phyloP scores from a whole-genome alignment of 352 stramenopile species.

The Phytophthora hybrid region DNA sequence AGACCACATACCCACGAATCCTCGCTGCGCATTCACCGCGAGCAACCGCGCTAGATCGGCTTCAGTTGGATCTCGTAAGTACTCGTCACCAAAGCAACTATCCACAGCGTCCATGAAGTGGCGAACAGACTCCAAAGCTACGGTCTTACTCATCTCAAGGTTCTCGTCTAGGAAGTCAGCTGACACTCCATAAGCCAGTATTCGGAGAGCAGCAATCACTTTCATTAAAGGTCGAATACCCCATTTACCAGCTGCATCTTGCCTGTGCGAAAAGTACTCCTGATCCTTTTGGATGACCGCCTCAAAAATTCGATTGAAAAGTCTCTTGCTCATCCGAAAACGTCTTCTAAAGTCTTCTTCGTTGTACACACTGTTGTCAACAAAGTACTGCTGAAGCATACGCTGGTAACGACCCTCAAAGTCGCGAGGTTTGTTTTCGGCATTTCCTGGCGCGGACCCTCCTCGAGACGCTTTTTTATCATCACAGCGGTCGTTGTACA shows the following conservation, averaged over 20 bases:
- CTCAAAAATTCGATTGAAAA: too few relatives aligned
- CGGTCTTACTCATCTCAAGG: neutral
- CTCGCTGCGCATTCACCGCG: neutral
- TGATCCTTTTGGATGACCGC: too few relatives aligned
- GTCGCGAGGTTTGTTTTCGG: too few relatives aligned
- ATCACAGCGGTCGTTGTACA: too few relatives aligned
- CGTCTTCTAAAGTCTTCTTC: too few relatives aligned
- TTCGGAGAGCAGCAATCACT: neutral
- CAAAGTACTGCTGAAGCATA: too few relatives aligned
- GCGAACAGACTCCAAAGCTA: neutral
- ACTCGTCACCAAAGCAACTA: neutral
- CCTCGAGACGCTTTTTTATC: too few relatives aligned
- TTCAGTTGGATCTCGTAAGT: constrained; percentile 1
- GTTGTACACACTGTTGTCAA: too few relatives aligned
- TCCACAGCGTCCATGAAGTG: constrained; percentile 7
- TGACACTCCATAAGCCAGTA: neutral
- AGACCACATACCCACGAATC: constrained; percentile 11
- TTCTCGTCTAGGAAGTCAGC: constrained; percentile 1
- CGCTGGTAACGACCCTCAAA: too few relatives aligned
- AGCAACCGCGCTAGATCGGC: neutral
- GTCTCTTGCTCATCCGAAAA: too few relatives aligned
- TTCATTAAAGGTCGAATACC: constrained; percentile 3
- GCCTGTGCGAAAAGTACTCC: too few relatives aligned
- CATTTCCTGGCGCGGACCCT: too few relatives aligned
- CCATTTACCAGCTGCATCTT: neutral